phyloP scores from a whole-genome alignment of 2,329 filamentous ascomycete species.

The Teratosphaeria epicoccoides region DNA sequence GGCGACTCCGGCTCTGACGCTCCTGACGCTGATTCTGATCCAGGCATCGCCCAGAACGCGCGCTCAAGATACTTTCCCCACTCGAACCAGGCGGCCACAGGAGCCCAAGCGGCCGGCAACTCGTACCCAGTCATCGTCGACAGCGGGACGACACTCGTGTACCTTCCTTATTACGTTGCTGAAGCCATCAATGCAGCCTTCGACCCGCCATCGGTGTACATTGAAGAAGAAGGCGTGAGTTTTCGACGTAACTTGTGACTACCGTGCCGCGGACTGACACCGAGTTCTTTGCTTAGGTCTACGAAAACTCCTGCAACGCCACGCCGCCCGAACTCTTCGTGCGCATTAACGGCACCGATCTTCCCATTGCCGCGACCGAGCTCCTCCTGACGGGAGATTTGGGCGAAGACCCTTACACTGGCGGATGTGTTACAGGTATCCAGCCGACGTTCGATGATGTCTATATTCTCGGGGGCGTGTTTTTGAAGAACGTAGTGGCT shows the following conservation, averaged over 20 bases:
- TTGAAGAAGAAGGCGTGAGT: slow-evolving; percentile 12
- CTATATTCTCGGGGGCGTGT: slow-evolving; percentile 32
- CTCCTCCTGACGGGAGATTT: slow-evolving; percentile 19
- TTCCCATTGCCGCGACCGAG: slow-evolving; percentile 23
- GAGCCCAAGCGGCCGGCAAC: slow-evolving; percentile 6
- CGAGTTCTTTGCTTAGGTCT: slow-evolving; percentile 10
- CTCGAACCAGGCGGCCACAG: background rate
- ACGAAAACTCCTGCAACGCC: slow-evolving; percentile 31
- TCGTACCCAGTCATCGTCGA: slow-evolving; percentile 31
- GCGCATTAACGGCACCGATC: slow-evolving; percentile 27
- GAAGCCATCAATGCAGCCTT: slow-evolving; percentile 31
- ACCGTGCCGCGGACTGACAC: background rate
- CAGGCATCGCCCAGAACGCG: background rate
- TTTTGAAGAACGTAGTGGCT: slow-evolving; percentile 37
- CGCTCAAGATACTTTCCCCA: background rate
- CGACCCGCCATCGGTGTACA: slow-evolving; percentile 28
- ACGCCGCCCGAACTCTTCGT: slow-evolving; percentile 28
- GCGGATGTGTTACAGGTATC: slow-evolving; percentile 18
- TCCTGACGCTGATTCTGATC: background rate
- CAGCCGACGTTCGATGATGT: slow-evolving; percentile 13
- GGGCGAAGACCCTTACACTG: slow-evolving; percentile 4
- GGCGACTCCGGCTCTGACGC: background rate
- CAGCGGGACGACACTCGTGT: slow-evolving; percentile 29
- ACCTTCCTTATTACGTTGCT: slow-evolving; percentile 27
- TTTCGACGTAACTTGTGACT: background rate